Percentiles rank a stretch among this genome's conserved stretches.
Conservation (phyloP, 2,329 filamentous ascomycete genomes). For the Waltergamsia citrina region DNA sequence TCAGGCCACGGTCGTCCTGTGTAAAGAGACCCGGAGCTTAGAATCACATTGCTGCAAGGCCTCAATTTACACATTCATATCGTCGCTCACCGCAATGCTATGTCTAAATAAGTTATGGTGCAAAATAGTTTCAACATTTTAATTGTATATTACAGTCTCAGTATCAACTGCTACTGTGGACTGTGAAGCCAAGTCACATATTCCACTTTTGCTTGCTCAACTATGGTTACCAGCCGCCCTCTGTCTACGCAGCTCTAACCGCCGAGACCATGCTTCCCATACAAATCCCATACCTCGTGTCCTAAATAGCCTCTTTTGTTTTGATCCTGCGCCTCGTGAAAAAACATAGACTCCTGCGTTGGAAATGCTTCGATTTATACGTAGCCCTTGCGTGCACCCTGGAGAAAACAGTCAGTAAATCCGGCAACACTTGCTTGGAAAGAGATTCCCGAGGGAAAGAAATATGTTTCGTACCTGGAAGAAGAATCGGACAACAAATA, state of each 20-base stretch:
- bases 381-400: slow-evolving; percentile 61
- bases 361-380: slow-evolving; percentile 34
- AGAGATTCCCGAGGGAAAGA: background rate
- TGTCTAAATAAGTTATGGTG: too few relatives aligned
- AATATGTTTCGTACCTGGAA: slow-evolving; percentile 63
- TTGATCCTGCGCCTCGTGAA: slow-evolving; percentile 20
- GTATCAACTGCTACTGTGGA: too few relatives aligned
- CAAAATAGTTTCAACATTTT: too few relatives aligned
- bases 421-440: background rate
- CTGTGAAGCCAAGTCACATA: background rate
- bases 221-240: background rate
- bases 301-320: slow-evolving; percentile 7
- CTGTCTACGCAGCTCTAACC: background rate
- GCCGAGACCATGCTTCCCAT: slow-evolving; percentile 9
- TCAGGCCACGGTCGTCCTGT: too few relatives aligned
- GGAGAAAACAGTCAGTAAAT: slow-evolving; percentile 7
- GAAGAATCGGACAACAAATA: slow-evolving; percentile 97
- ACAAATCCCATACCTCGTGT: slow-evolving; percentile 1
- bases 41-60: too few relatives aligned
- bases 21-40: too few relatives aligned
- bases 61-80: too few relatives aligned
- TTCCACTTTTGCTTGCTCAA: slow-evolving; percentile 3
- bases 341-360: slow-evolving; percentile 13
- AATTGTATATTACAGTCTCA: too few relatives aligned
- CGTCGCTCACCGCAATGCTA: too few relatives aligned